These are phyloP conservation scores for Quercus lobata DNA, from an alignment of 331 rosid species.

Conservation along the genomic window DNA sequence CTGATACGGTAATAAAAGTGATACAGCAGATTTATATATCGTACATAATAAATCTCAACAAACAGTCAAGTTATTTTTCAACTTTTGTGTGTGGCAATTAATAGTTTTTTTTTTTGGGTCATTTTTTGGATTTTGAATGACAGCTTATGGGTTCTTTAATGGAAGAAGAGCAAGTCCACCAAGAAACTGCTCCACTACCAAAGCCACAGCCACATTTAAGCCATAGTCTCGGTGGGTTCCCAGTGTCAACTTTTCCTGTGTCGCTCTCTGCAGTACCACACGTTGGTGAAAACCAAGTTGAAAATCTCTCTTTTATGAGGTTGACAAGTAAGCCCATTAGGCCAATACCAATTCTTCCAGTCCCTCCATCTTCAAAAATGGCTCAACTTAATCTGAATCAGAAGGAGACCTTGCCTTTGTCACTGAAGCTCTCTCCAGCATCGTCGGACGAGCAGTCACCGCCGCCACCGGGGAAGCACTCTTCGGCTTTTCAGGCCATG, in stretches of 20 bases:
- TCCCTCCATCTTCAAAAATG: conserved; percentile 67
- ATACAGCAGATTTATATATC: too few relatives aligned
- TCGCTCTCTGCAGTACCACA: conserved; percentile 23
- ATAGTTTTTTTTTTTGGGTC: too few relatives aligned
- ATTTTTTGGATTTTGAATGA: background rate
- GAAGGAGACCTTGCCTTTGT: conserved; percentile 43
- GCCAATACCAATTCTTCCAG: conserved; percentile 67
- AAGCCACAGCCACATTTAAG: conserved; percentile 24
- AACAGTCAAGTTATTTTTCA: background rate
- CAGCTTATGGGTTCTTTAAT: conserved; percentile 53
- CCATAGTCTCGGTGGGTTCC: conserved; percentile 31
- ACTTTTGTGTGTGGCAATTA: background rate
- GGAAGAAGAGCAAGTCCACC: conserved; percentile 44
- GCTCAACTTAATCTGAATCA: conserved; percentile 56
- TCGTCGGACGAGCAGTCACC: conserved; percentile 33
- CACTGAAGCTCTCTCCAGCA: conserved; percentile 40
- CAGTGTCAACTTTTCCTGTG: conserved; percentile 35
- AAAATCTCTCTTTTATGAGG: background rate
- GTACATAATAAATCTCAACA: background rate
- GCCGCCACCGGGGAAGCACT: conserved; percentile 15
- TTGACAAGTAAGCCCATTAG: conserved; percentile 33
- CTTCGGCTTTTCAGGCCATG: conserved; percentile 54
- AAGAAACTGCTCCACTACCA: conserved; percentile 20
- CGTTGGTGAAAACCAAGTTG: conserved; percentile 19
- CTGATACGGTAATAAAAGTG: conserved; percentile 50